These are phyloP conservation scores for Ampelomyces quisqualis DNA, from an alignment of 2,329 filamentous ascomycete genomes.

Conservation along the genomic window DNA sequence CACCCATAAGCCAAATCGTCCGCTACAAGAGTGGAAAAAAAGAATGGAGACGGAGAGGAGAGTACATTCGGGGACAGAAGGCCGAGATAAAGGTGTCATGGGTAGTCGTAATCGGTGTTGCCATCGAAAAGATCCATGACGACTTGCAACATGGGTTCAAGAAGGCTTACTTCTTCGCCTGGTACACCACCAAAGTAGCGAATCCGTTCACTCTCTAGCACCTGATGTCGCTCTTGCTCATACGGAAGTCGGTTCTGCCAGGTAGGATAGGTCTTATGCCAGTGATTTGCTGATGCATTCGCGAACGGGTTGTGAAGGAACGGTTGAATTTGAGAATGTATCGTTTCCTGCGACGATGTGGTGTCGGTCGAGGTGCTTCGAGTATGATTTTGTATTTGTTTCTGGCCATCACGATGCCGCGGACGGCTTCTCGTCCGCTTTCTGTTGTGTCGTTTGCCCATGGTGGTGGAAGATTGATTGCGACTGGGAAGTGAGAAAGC, in stretches of 20 bases:
- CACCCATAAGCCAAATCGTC: constrained; percentile 12
- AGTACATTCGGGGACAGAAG: constrained; percentile 5
- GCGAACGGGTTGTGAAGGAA: constrained; percentile 18
- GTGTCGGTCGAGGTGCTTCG: constrained; percentile 36
- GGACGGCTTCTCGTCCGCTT: constrained; percentile 48
- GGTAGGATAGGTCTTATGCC: constrained; percentile 41
- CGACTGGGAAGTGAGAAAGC: constrained; percentile 5
- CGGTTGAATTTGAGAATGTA: constrained; percentile 25
- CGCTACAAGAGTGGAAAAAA: constrained; percentile 10
- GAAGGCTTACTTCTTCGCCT: constrained; percentile 46
- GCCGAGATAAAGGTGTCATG: constrained; percentile 26
- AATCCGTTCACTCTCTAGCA: constrained; percentile 40
- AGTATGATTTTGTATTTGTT: constrained; percentile 28
- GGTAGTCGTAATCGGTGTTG: constrained; percentile 48
- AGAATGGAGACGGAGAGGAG: constrained; percentile 9
- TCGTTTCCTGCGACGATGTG: constrained; percentile 26
- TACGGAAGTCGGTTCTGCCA: constrained; percentile 40
- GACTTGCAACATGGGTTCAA: constrained; percentile 51
- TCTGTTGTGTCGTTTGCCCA: constrained; percentile 49
- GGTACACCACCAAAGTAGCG: constrained; percentile 49
- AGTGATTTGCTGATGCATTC: constrained; percentile 28
- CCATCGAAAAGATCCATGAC: constrained; percentile 50
- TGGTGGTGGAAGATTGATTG: constrained; percentile 16
- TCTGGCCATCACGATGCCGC: constrained; percentile 40
- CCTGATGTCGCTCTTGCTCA: constrained; percentile 32